Percentiles rank a stretch among this genome's conserved stretches.
Evolutionary conservation across 2,329 filamentous ascomycete genomes (phyloP).

Genomic region (Aspergillus eucalypticola): DNA sequence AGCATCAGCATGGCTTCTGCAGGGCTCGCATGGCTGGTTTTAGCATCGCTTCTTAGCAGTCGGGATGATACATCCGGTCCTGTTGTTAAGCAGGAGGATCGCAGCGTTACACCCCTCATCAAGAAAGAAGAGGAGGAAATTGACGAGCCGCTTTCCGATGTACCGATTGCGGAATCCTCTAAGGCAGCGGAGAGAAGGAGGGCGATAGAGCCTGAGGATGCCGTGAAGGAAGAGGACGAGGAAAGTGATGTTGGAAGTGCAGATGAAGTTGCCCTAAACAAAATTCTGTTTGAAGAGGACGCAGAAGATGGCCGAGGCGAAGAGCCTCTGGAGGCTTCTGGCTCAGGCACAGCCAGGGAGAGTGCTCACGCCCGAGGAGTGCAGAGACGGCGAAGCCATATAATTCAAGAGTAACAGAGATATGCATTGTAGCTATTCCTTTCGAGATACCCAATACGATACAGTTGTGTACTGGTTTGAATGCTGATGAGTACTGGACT

Average conservation of each 20-base stretch:
- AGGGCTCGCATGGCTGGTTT: slow-evolving; percentile 62
- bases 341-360: slow-evolving; percentile 56
- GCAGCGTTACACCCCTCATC: slow-evolving; percentile 20
- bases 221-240: slow-evolving; percentile 9
- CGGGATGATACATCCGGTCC: slow-evolving; percentile 16
- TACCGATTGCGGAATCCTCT: slow-evolving; percentile 7
- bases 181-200: slow-evolving; percentile 24
- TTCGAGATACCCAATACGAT: slow-evolving; percentile 4
- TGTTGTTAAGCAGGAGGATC: slow-evolving; percentile 19
- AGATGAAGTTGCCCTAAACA: background rate
- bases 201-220: slow-evolving; percentile 22
- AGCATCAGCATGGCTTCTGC: slow-evolving; percentile 68
- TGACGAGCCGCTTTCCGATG: slow-evolving; percentile 9
- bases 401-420: slow-evolving; percentile 18
- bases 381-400: slow-evolving; percentile 36
- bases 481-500: background rate
- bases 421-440: background rate
- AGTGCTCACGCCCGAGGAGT: slow-evolving; percentile 30
- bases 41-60: slow-evolving; percentile 48
- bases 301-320: slow-evolving; percentile 10
- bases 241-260: slow-evolving; percentile 25
- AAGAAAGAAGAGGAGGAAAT: slow-evolving; percentile 18
- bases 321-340: slow-evolving; percentile 46
- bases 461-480: background rate
- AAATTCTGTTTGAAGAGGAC: slow-evolving; percentile 10